Evolutionary conservation across 768 basidiomycete genomes (phyloP).

Genomic region (Paxillus involutus): DNA sequence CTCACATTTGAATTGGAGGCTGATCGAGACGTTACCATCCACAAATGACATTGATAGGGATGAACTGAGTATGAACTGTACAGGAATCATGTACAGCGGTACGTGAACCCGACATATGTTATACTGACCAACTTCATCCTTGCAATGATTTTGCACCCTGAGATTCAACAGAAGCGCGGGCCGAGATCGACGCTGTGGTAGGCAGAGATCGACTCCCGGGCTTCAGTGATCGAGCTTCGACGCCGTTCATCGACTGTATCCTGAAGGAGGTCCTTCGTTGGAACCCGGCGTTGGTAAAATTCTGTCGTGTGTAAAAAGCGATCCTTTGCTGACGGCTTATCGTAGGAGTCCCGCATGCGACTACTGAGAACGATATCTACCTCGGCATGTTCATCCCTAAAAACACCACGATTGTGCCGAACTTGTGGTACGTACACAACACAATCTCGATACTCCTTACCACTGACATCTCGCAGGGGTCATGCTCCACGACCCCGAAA

Average conservation of each 20-base stretch:
- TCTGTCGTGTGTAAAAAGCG: too few relatives aligned
- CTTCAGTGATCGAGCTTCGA: slow-evolving; percentile 2
- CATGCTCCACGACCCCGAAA: too few relatives aligned
- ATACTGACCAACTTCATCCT: slow-evolving; percentile 7
- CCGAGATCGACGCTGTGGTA: too few relatives aligned
- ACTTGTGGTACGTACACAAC: too few relatives aligned
- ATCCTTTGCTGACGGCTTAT: background rate
- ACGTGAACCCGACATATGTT: background rate
- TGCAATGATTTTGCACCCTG: slow-evolving; percentile 14
- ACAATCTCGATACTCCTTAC: too few relatives aligned
- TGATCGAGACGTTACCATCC: background rate
- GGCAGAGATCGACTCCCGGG: slow-evolving; percentile 1
- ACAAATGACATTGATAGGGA: background rate
- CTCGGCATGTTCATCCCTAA: background rate
- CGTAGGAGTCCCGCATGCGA: background rate
- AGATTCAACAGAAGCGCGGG: slow-evolving; percentile 7
- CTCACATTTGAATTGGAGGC: slow-evolving; percentile 18
- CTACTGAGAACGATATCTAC: background rate
- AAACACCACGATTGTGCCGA: background rate
- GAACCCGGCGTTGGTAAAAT: too few relatives aligned
- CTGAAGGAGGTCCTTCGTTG: too few relatives aligned
- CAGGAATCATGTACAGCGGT: slow-evolving; percentile 2
- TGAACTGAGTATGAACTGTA: slow-evolving; percentile 1
- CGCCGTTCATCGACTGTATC: slow-evolving; percentile 6
- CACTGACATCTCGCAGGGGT: too few relatives aligned